A percentile compares a stretch with the other conserved stretches of the same genome.
These are phyloP conservation scores for Debaryomycetaceae sp. DNA, from an alignment of 1,139 yeast species.

Conservation along the genomic window DNA sequence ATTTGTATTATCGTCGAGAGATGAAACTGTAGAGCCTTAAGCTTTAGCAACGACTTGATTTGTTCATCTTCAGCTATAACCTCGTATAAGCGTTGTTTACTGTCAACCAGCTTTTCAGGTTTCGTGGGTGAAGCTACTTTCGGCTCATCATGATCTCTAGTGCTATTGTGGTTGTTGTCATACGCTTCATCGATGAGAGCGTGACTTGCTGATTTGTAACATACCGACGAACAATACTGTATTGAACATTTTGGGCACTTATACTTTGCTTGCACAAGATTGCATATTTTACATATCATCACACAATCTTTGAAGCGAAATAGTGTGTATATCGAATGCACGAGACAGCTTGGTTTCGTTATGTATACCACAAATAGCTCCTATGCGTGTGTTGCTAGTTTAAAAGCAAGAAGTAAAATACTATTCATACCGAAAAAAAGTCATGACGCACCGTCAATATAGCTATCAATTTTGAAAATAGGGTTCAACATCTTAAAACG, in stretches of 20 bases:
- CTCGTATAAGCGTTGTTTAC: too few species aligned
- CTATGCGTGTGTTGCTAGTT: too few species aligned
- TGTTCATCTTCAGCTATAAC: constrained; percentile 35
- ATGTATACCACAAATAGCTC: too few species aligned
- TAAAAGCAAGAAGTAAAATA: too few species aligned
- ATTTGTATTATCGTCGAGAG: constrained; percentile 44
- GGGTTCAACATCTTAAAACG: too few species aligned
- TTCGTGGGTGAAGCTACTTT: constrained; percentile 3
- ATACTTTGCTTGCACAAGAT: constrained; percentile 40
- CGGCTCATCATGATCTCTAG: not conserved
- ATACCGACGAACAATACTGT: constrained; percentile 49
- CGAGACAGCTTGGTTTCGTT: too few species aligned
- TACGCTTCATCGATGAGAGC: constrained; percentile 1
- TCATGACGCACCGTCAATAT: too few species aligned
- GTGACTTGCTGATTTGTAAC: constrained; percentile 53
- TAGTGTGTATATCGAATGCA: too few species aligned
- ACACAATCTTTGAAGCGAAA: too few species aligned
- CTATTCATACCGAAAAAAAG: too few species aligned
- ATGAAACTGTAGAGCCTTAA: constrained; percentile 51
- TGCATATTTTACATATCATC: constrained; percentile 43
- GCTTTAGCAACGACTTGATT: constrained; percentile 39
- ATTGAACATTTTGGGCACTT: constrained; percentile 56
- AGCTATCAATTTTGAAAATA: too few species aligned
- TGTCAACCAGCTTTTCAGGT: constrained; percentile 15
- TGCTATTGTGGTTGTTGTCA: constrained; percentile 1